These are phyloP conservation scores for Quaeritorhiza haematococci DNA, from an alignment of 371 early-diverging fungal genomes.

Conservation along the genomic window DNA sequence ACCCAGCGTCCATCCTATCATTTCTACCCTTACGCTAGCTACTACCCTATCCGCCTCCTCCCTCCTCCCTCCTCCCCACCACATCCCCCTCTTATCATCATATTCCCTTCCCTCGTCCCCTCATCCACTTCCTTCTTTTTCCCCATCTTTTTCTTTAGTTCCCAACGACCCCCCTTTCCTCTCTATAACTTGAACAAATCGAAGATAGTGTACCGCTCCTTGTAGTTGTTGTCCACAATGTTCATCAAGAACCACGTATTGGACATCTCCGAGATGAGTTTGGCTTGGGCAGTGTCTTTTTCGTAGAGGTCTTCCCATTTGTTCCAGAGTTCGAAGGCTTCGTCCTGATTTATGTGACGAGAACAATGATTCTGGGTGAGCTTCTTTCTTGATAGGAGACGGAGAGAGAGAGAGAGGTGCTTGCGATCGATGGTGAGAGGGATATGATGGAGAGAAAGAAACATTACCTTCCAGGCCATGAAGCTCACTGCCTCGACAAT, in stretches of 20 bases:
- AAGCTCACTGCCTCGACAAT: conserved; percentile 88
- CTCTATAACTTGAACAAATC: conserved; percentile 52
- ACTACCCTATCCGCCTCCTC: too few species aligned
- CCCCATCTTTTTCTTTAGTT: too few species aligned
- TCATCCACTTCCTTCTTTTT: too few species aligned
- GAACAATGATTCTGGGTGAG: not conserved
- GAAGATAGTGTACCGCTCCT: conserved; percentile 65
- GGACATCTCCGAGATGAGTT: conserved; percentile 62
- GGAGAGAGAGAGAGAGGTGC: not conserved
- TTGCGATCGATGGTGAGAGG: not conserved
- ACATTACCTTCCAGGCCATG: conserved; percentile 85
- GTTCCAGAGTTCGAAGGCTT: conserved; percentile 92
- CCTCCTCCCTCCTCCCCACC: too few species aligned
- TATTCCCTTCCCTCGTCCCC: too few species aligned
- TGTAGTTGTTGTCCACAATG: conserved; percentile 93
- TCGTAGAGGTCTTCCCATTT: conserved; percentile 81
- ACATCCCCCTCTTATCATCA: too few species aligned
- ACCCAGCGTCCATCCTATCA: too few species aligned
- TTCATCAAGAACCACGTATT: conserved; percentile 88
- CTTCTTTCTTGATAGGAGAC: too few species aligned
- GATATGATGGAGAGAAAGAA: too few species aligned
- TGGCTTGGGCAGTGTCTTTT: conserved; percentile 48
- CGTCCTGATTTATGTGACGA: conserved; percentile 59
- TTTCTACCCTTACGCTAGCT: too few species aligned
- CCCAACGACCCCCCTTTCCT: not conserved